Evolutionary conservation across 2,329 filamentous ascomycete species (phyloP), one percentile per base, ranked within the genome.

Genomic region (Huntiella bhutanensis): DNA sequence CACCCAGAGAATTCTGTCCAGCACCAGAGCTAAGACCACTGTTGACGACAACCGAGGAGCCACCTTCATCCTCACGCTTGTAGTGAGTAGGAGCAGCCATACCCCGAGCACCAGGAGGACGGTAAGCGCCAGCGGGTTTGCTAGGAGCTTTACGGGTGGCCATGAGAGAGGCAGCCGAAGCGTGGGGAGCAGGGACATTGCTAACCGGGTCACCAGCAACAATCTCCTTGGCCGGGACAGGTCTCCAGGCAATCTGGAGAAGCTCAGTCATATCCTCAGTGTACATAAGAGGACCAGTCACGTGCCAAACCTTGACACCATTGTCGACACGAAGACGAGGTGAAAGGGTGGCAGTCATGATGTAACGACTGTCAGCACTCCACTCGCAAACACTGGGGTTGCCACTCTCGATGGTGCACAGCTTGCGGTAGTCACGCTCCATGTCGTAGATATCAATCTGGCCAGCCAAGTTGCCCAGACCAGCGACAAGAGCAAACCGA

Each of bases 341-440:
- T 54, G 86, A 95, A 11, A 88, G 96, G 15, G 88, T 98, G n/a
- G 91, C 91, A 37, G 91, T 96, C 68, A 98, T 73, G 59, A 98
- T 87, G 61, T 87, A 91, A 57, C 81, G 83, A 56, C 88, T 92
- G 61, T 98, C 91, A 4, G 91, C 86, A 57, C 86, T 93, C 91
- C 91, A 98, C 59, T 91, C 80, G 67, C 91, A 98, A 52, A 95
- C 81, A 58, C 86, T 95, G 44, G 91, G 83, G 63, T 94, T 98
- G 58, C 86, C 84, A 47, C 85, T 88, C 65, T 96, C 85, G 54
- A 98, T 91, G 41, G 87, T 95, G 64, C 77, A 80, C 49, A 98
- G 70, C 70, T 96, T 96, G 58, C 73, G 71, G 64, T 87, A 92
- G 62, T 95, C 84, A 68, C 88, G 94, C 60, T 91, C 80, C 53